Evolutionary conservation across 2,329 filamentous ascomycete species (phyloP), one percentile per base, ranked within the genome.

Genomic region (Colletotrichum aenigma): DNA sequence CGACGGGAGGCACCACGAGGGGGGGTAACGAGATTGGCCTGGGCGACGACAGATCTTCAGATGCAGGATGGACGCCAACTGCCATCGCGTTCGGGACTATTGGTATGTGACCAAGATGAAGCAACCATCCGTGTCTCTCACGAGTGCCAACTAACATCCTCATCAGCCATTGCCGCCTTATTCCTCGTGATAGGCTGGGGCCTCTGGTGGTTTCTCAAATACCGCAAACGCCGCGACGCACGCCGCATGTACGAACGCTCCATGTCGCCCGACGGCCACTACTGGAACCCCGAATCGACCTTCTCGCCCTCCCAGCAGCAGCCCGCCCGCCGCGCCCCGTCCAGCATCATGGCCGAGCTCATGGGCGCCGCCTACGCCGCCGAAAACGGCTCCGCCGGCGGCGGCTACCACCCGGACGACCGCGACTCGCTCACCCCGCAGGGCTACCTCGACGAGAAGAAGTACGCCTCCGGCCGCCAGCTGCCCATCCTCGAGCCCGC

Each of bases 291-390:
- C 18, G 43, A 30, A 6, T 32, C 48, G n/a, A 68, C 55, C 43
- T 74, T 52, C 64, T 77, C 74, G 18, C 36, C 76, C 4, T 16
- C 74, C 18, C 56, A 52, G 10, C 64, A 52, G 2, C 43, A 52
- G 6, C 43, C 68, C 13, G 38, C 34, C 24, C 74, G 67, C n/a
- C 56, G 74, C 8, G 38, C 70, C 21, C 74, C 74, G 2, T 77
- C 76, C 2, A 76, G 70, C 67, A 52, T 80, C 70, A 75, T 80
- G 69, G 77, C 73, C 56, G 79, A 80, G 18, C 76, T 80, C 13
- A 76, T 80, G 68, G 77, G 76, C 8, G 70, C 76, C 16, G 77
- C 78, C 10, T 78, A 79, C 66, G 78, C 75, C 28, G 76, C 76
- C 52, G 77, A 78, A 16, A 79, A 80, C 36, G 79, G 79, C 18